phyloP scores from a whole-genome alignment of 306 rosid species.

The Canavalia ensiformis region DNA sequence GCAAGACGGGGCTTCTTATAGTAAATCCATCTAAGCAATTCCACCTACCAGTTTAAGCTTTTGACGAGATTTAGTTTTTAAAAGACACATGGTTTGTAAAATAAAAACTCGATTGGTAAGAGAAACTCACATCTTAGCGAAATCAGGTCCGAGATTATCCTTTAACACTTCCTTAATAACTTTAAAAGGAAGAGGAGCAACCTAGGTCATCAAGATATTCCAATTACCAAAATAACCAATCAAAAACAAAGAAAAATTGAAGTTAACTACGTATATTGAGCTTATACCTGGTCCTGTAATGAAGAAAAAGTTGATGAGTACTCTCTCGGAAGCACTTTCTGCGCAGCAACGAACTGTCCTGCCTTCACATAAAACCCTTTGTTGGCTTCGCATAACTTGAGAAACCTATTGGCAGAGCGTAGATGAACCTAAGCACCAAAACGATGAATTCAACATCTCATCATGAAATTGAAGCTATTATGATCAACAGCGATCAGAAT shows the following conservation, averaged over 20 bases:
- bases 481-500: neutral
- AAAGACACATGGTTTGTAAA: constrained; percentile 29
- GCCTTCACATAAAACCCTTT: constrained; percentile 96
- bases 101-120: constrained; percentile 27
- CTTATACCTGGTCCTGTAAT: constrained; percentile 79
- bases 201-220: constrained; percentile 63
- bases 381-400: constrained; percentile 79
- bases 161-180: constrained; percentile 65
- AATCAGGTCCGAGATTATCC: constrained; percentile 69
- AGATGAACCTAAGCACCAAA: constrained; percentile 70
- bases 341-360: constrained; percentile 82
- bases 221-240: constrained; percentile 43
- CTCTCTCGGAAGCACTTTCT: constrained; percentile 77
- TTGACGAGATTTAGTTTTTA: neutral
- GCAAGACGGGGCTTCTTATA: neutral
- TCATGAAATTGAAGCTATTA: constrained; percentile 10
- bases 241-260: constrained; percentile 1
- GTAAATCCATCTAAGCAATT: constrained; percentile 16
- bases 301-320: constrained; percentile 77
- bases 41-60: neutral
- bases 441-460: constrained; percentile 31
- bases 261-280: constrained; percentile 24
- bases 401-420: constrained; percentile 78
- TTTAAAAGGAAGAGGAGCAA: constrained; percentile 75
- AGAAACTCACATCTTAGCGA: constrained; percentile 73